Evolutionary conservation across 2,329 filamentous ascomycete genomes (phyloP).

Genomic region (Nigrospora sphaerica): DNA sequence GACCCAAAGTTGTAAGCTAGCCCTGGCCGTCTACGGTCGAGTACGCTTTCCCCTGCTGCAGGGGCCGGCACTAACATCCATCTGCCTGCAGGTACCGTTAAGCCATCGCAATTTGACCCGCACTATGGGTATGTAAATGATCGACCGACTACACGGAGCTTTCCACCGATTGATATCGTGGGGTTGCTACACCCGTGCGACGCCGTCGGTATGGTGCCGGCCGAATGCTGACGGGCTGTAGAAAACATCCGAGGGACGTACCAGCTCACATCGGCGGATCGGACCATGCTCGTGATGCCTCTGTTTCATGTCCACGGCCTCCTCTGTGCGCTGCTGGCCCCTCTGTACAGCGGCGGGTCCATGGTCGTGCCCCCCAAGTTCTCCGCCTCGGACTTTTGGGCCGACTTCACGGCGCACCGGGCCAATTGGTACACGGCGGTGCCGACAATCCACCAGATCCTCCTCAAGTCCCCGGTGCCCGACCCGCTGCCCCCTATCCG

Average conservation of each 20-base stretch:
- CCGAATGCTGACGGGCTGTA: slow-evolving; percentile 16
- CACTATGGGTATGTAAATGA: slow-evolving; percentile 64
- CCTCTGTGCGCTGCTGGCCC: slow-evolving; percentile 73
- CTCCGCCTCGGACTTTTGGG: slow-evolving; percentile 78
- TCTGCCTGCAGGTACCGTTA: slow-evolving; percentile 53
- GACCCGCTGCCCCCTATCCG: slow-evolving; percentile 65
- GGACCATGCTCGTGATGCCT: slow-evolving; percentile 84
- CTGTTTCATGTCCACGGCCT: slow-evolving; percentile 89
- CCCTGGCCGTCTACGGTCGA: neutral
- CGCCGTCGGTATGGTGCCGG: neutral
- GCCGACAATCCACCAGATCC: slow-evolving; percentile 87
- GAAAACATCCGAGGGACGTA: slow-evolving; percentile 77
- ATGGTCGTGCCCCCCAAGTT: slow-evolving; percentile 74
- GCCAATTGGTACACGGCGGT: slow-evolving; percentile 92
- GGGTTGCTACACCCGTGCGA: slow-evolving; percentile 1
- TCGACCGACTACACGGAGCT: slow-evolving; percentile 2
- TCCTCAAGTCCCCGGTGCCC: slow-evolving; percentile 67
- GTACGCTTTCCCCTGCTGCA: too few species aligned
- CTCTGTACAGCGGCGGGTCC: slow-evolving; percentile 68
- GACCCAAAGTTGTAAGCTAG: slow-evolving; percentile 67
- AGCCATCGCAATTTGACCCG: slow-evolving; percentile 74
- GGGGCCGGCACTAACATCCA: neutral
- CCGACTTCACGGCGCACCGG: slow-evolving; percentile 62
- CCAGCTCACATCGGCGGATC: slow-evolving; percentile 60
- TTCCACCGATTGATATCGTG: neutral